A percentile compares a stretch with the other conserved stretches of the same genome.
Conservation (phyloP, 768 basidiomycete genomes). For the Megacollybia marginata region DNA sequence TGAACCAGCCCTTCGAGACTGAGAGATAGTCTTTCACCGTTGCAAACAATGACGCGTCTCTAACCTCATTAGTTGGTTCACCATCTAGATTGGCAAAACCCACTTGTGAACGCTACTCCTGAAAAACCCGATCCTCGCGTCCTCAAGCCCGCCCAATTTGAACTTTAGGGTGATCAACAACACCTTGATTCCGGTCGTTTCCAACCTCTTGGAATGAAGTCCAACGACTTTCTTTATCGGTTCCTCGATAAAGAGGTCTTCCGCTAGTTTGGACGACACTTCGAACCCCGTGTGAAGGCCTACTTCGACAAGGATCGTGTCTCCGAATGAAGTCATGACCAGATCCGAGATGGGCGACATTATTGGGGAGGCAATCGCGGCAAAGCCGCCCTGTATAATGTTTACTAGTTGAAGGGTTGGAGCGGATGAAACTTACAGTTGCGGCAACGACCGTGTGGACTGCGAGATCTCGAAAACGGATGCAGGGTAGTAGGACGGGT, state of each 20-base stretch:
- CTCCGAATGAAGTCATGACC: constrained; percentile 42
- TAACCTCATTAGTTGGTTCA: constrained; percentile 12
- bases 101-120: constrained; percentile 52
- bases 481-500: constrained; percentile 54
- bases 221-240: constrained; percentile 42
- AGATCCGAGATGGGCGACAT: constrained; percentile 51
- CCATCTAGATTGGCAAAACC: constrained; percentile 12
- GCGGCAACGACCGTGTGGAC: constrained; percentile 55
- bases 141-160: constrained; percentile 37
- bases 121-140: constrained; percentile 56
- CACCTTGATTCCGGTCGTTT: constrained; percentile 51
- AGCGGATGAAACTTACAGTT: constrained; percentile 34
- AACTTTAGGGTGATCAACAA: constrained; percentile 54
- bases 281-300: constrained; percentile 50
- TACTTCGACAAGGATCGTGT: constrained; percentile 51
- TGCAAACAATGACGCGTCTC: constrained; percentile 52
- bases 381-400: constrained; percentile 31
- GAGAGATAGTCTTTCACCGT: constrained; percentile 56
- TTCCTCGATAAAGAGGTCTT: constrained; percentile 45
- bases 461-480: constrained; percentile 54
- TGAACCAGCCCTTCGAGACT: constrained; percentile 63
- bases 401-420: constrained; percentile 3
- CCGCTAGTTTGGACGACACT: constrained; percentile 37
- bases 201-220: constrained; percentile 42
- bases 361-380: constrained; percentile 37